phyloP scores from a whole-genome alignment of 129 eudicot species.

The Flaveria sonorensis region DNA sequence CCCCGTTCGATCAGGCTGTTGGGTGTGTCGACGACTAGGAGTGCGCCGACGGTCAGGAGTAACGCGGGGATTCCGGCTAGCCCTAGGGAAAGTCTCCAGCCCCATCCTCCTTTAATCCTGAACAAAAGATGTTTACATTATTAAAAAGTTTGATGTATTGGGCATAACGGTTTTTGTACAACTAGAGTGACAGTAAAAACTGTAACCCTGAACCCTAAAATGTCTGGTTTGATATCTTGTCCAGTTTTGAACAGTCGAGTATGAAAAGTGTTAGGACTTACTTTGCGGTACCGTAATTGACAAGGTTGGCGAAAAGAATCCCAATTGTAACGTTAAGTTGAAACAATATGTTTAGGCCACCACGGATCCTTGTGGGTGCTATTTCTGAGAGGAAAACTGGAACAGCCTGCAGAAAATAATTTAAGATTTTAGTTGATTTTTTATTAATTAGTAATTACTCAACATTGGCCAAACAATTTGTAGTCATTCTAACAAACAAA shows the following conservation, averaged over 20 bases:
- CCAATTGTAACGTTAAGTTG: constrained; percentile 93
- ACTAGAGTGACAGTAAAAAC: too few species aligned
- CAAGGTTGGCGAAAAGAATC: constrained; percentile 87
- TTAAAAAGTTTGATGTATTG: too few species aligned
- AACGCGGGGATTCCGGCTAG: constrained; percentile 87
- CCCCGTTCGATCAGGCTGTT: constrained; percentile 94
- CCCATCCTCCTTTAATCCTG: constrained; percentile 88
- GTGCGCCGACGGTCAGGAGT: constrained; percentile 71
- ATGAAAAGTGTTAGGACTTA: constrained; percentile 29
- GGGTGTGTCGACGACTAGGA: constrained; percentile 84
- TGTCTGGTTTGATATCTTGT: too few species aligned
- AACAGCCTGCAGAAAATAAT: constrained; percentile 61
- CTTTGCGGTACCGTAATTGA: constrained; percentile 83
- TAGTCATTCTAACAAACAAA: background rate
- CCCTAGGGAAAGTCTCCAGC: constrained; percentile 92
- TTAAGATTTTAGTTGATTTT: background rate
- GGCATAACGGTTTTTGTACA: too few species aligned
- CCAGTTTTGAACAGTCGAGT: background rate
- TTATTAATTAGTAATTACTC: background rate
- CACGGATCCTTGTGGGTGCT: constrained; percentile 93
- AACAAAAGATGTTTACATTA: background rate
- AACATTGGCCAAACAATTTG: constrained; percentile 6
- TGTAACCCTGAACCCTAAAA: too few species aligned
- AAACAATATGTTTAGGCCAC: constrained; percentile 86
- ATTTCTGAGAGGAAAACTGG: constrained; percentile 93